Conservation (phyloP, 306 rosid genomes). For the Vigna trinervia region DNA sequence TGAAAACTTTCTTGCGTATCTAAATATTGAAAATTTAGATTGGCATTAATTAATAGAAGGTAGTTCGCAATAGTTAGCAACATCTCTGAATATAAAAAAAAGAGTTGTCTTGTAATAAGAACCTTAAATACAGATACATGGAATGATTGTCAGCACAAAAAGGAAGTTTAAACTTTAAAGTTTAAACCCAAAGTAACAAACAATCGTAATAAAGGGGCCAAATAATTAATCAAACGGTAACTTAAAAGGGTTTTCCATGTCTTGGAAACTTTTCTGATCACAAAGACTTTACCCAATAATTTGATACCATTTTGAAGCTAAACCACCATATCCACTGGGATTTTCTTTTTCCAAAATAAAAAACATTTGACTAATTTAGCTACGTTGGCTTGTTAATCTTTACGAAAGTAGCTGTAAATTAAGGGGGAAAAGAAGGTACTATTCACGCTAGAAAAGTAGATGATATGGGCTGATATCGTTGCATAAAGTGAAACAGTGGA, state of each 20-base stretch:
- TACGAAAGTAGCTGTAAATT: constrained; percentile 12
- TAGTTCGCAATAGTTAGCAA: background rate
- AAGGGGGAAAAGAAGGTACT: too few relatives aligned
- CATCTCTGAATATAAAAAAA: background rate
- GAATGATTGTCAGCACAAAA: constrained; percentile 30
- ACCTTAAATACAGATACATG: background rate
- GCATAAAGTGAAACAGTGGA: constrained; percentile 41
- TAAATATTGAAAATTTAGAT: background rate
- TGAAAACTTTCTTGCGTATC: background rate
- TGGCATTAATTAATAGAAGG: background rate
- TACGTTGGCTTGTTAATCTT: constrained; percentile 37
- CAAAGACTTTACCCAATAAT: constrained; percentile 35
- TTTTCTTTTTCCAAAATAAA: constrained; percentile 29
- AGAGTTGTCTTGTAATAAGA: background rate
- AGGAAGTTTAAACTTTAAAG: constrained; percentile 38
- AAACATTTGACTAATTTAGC: constrained; percentile 41
- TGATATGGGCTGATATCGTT: constrained; percentile 23
- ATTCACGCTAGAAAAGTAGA: background rate
- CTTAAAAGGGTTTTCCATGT: constrained; percentile 41
- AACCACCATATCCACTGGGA: constrained; percentile 13
- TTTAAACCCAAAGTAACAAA: constrained; percentile 36
- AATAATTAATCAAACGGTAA: constrained; percentile 52
- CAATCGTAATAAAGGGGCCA: constrained; percentile 44
- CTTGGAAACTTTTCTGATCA: constrained; percentile 35
- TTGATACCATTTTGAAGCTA: constrained; percentile 46